These are phyloP conservation scores for Lagenaria siceraria DNA, from an alignment of 306 rosid species.

Conservation along the genomic window DNA sequence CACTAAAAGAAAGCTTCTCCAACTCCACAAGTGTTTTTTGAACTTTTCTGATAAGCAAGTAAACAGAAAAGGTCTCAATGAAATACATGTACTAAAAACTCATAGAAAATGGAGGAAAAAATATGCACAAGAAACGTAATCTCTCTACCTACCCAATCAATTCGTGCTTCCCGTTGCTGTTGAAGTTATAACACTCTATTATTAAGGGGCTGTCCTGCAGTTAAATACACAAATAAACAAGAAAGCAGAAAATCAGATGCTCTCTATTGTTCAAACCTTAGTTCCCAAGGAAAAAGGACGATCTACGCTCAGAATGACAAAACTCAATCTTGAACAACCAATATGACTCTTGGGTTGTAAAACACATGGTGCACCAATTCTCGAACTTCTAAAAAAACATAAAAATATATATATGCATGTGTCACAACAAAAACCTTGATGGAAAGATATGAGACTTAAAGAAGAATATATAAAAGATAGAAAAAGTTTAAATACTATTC, in stretches of 20 bases:
- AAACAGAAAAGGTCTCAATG: slow-evolving; percentile 11
- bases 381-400: neutral
- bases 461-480: too few species aligned
- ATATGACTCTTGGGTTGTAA: neutral
- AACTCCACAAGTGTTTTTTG: slow-evolving; percentile 67
- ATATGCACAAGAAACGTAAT: neutral
- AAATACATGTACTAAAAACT: slow-evolving; percentile 1
- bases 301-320: neutral
- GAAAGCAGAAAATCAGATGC: slow-evolving; percentile 1
- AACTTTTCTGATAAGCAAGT: slow-evolving; percentile 52
- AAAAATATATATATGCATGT: too few species aligned
- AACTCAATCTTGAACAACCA: neutral
- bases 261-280: neutral
- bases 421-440: too few species aligned
- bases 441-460: too few species aligned
- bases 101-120: slow-evolving; percentile 1
- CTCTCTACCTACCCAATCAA: slow-evolving; percentile 70
- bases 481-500: too few species aligned
- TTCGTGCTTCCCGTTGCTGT: slow-evolving; percentile 90
- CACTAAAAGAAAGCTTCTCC: slow-evolving; percentile 62
- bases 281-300: neutral
- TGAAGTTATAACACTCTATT: slow-evolving; percentile 84
- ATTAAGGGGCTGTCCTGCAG: slow-evolving; percentile 73
- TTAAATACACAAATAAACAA: slow-evolving; percentile 28
- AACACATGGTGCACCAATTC: slow-evolving; percentile 1